Evolutionary conservation across 2,329 filamentous ascomycete species (phyloP).

Genomic region (Mariannaea sp.): DNA sequence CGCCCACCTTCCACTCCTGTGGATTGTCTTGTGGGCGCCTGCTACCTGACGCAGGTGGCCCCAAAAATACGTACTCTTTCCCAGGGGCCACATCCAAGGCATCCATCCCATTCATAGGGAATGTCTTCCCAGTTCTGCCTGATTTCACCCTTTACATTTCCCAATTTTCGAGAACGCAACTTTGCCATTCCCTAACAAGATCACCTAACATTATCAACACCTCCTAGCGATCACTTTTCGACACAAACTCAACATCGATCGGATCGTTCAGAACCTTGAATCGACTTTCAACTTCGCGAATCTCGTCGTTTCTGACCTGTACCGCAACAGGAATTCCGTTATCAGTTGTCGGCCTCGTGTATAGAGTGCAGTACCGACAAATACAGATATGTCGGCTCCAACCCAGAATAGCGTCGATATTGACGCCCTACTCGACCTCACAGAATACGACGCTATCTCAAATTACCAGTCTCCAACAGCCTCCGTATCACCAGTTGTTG

Average conservation of each 20-base stretch:
- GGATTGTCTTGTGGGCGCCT: conserved; percentile 18
- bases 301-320: conserved; percentile 8
- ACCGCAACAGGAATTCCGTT: too few relatives aligned
- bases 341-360: conserved; percentile 20
- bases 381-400: conserved; percentile 46
- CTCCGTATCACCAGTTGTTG: conserved; percentile 58
- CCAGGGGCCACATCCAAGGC: conserved; percentile 32
- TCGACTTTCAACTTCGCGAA: neutral
- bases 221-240: conserved; percentile 3
- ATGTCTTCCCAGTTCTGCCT: conserved; percentile 39
- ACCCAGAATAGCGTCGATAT: conserved; percentile 55
- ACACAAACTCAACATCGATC: conserved; percentile 4
- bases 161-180: conserved; percentile 28
- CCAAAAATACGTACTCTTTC: conserved; percentile 18
- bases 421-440: conserved; percentile 64
- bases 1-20: neutral
- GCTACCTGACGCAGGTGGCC: conserved; percentile 14
- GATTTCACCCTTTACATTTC: conserved; percentile 32
- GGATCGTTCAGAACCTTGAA: conserved; percentile 5
- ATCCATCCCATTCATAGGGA: conserved; percentile 43
- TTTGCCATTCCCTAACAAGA: conserved; percentile 19
- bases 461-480: conserved; percentile 60
- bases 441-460: conserved; percentile 63
- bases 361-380: conserved; percentile 11
- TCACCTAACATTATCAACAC: conserved; percentile 19